Evolutionary conservation across 768 basidiomycete genomes (phyloP).

Genomic region (Boletus eberwhitei): DNA sequence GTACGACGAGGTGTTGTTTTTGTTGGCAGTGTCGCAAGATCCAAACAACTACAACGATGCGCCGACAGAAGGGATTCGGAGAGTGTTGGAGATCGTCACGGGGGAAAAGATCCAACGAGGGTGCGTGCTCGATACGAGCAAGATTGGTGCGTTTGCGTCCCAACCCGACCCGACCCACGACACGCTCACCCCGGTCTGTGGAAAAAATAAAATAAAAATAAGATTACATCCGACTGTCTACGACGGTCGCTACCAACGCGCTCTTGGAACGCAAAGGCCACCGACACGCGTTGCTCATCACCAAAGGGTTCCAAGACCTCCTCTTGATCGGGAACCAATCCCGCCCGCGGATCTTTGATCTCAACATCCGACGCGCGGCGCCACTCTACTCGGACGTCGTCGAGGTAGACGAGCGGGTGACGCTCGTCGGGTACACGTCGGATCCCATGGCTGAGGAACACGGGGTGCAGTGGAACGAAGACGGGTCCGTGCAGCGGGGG

Average conservation of each 20-base stretch:
- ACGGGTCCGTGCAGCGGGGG: conserved; percentile 60
- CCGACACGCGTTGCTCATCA: conserved; percentile 87
- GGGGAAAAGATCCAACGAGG: conserved; percentile 68
- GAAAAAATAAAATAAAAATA: conserved; percentile 26
- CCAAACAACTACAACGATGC: conserved; percentile 86
- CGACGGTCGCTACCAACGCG: conserved; percentile 95
- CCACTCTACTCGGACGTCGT: conserved; percentile 71
- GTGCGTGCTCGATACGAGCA: conserved; percentile 63
- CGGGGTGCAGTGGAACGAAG: conserved; percentile 70
- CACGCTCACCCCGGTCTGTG: no score
- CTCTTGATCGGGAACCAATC: conserved; percentile 93
- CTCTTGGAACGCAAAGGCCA: conserved; percentile 93
- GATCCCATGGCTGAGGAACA: conserved; percentile 80
- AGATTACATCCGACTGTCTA: conserved; percentile 92
- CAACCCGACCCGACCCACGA: no score
- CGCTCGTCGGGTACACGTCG: conserved; percentile 88
- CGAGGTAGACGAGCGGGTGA: conserved; percentile 87
- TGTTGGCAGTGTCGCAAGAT: conserved; percentile 76
- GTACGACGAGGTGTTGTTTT: no score
- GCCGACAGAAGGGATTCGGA: conserved; percentile 89
- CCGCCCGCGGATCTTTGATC: conserved; percentile 91
- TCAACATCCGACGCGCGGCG: conserved; percentile 76
- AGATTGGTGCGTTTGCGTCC: conserved; percentile 55
- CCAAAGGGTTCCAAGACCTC: conserved; percentile 87
- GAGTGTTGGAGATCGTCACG: conserved; percentile 76